Evolutionary conservation across 2,329 filamentous ascomycete genomes (phyloP), one percentile per base, ranked within the genome.

Genomic region (Pseudogymnoascus sp.): DNA sequence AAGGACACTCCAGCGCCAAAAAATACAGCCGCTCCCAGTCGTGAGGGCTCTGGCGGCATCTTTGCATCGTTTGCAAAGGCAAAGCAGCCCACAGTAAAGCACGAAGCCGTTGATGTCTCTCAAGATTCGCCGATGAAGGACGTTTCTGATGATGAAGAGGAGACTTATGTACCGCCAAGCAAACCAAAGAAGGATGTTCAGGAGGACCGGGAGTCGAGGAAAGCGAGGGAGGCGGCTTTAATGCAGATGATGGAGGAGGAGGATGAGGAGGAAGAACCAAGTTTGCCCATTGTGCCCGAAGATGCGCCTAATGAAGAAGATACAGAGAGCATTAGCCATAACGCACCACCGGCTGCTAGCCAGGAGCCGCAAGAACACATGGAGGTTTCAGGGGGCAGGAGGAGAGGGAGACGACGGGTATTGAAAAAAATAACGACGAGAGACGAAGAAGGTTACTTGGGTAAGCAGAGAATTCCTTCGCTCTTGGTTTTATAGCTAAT

Each of bases 401-500:
- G 89, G 62, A 84, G 91, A 65, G 91, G 90, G 32, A 87, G 84
- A 71, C 82, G 92, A 66, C 84, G 87, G 67, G 83, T 97, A 6
- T 90, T 89, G 83, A 91, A 90, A 75, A 96, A 95, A 79, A 89
- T 88, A 77, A 91, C 88, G 47, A 82, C 88, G 61, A 87, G 91
- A 72, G 92, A 97, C 66, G 90, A 92, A 58, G 88, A 96, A 65
- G 92, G 92, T 5, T 97, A 95, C 72, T 81, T 97, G 63, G 89
- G 90, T 92, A 79, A 73, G 85, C 75, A 16, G 50, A 43, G 20
- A 14, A 38, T 34, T 18, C 25, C 6, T 9, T 32, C 25, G 47
- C 60, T 62, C 65, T 67, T 47, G 16, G 14, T n/a, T 30, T 20
- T 34, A 54, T 65, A 43, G 12, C 62, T 66, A 50, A 64, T 12